These are phyloP conservation scores for Discostella stelligeroides DNA, from an alignment of 108 stramenopile species.

Conservation along the genomic window DNA sequence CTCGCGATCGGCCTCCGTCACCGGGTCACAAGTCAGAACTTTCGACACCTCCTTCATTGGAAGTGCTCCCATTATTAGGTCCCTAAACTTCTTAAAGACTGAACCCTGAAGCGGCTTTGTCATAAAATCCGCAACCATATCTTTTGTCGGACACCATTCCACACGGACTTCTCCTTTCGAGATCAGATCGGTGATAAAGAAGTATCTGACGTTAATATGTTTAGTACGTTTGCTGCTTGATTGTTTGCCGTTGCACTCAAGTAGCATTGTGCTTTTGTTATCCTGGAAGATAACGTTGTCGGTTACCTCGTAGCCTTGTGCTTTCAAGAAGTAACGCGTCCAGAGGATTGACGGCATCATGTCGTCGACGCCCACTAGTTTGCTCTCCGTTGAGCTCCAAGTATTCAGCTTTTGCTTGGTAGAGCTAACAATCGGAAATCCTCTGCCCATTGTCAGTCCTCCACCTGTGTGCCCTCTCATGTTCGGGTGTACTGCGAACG, in stretches of 20 bases:
- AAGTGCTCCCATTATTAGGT: conserved; percentile 34
- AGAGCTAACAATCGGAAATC: conserved; percentile 1
- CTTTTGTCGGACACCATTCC: conserved; percentile 52
- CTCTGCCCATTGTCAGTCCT: conserved; percentile 14
- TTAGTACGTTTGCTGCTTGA: conserved; percentile 20
- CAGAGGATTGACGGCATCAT: conserved; percentile 30
- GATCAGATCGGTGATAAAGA: conserved; percentile 56
- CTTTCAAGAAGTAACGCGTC: conserved; percentile 36
- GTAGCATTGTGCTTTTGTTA: conserved; percentile 28
- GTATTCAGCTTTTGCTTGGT: conserved; percentile 43
- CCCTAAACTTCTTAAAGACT: conserved; percentile 40
- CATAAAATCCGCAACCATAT: conserved; percentile 61
- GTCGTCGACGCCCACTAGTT: conserved; percentile 34
- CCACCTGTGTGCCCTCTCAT: conserved; percentile 14
- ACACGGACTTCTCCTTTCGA: conserved; percentile 18
- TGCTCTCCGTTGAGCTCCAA: conserved; percentile 45
- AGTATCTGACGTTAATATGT: conserved; percentile 50
- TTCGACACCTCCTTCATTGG: not conserved
- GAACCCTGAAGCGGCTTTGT: conserved; percentile 60
- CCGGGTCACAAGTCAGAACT: not conserved
- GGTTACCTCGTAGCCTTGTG: conserved; percentile 22
- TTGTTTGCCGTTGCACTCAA: conserved; percentile 8
- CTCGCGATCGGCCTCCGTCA: not conserved
- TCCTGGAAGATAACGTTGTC: conserved; percentile 30
- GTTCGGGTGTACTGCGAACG: conserved; percentile 24